A percentile compares a stretch with the other conserved stretches of the same genome.
Conservation (phyloP, 495 filamentous ascomycete species). For the Trichocladium uniseriatum region DNA sequence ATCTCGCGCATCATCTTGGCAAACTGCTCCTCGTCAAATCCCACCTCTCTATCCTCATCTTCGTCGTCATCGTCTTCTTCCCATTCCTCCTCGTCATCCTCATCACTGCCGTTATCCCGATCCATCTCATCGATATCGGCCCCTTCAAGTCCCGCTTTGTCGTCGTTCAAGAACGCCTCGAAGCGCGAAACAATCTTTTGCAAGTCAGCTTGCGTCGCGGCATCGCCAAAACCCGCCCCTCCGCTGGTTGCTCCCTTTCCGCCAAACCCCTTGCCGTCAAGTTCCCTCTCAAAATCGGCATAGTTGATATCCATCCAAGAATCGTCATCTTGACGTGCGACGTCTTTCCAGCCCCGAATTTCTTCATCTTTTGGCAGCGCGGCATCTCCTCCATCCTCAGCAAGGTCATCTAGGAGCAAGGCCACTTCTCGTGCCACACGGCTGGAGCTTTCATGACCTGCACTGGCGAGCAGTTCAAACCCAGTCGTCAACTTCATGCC, state of each 20-base stretch:
- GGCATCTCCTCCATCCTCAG: slow-evolving; percentile 42
- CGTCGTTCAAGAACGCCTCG: slow-evolving; percentile 87
- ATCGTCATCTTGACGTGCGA: slow-evolving; percentile 62
- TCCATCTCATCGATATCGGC: slow-evolving; percentile 70
- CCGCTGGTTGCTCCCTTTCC: slow-evolving; percentile 10
- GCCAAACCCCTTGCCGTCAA: slow-evolving; percentile 32
- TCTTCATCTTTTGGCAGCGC: slow-evolving; percentile 63
- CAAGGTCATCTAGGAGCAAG: slow-evolving; percentile 62
- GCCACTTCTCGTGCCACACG: slow-evolving; percentile 60
- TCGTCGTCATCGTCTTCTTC: slow-evolving; percentile 35
- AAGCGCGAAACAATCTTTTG: slow-evolving; percentile 85
- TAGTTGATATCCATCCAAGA: slow-evolving; percentile 92
- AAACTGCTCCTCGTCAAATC: slow-evolving; percentile 80
- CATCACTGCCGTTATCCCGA: slow-evolving; percentile 46
- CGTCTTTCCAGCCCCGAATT: slow-evolving; percentile 56
- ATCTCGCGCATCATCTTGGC: slow-evolving; percentile 85
- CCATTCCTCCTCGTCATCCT: slow-evolving; percentile 32
- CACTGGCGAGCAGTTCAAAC: slow-evolving; percentile 75
- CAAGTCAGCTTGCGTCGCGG: slow-evolving; percentile 69
- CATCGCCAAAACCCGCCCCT: slow-evolving; percentile 59
- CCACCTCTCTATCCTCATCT: slow-evolving; percentile 64
- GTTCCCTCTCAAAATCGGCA: slow-evolving; percentile 73
- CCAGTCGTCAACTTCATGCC: slow-evolving; percentile 88
- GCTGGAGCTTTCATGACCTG: slow-evolving; percentile 56
- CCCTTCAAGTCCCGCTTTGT: slow-evolving; percentile 67